Evolutionary conservation across 139 green algal species (phyloP).

Genomic region (Chlamydomonas sp.): DNA sequence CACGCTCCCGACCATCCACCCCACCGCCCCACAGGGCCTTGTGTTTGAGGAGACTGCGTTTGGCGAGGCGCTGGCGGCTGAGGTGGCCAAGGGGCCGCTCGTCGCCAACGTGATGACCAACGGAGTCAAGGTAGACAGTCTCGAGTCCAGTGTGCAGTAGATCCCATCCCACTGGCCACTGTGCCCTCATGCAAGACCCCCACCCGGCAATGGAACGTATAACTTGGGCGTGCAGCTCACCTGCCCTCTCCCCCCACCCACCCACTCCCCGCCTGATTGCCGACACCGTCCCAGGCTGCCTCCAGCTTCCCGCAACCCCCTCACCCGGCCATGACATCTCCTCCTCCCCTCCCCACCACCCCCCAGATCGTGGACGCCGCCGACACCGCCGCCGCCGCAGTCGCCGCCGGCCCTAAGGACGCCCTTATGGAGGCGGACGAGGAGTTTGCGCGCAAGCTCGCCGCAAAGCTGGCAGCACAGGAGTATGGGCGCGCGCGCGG

Average conservation of each 20-base stretch:
- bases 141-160: too few relatives aligned
- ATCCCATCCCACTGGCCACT: too few relatives aligned
- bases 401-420: not conserved
- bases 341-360: not conserved
- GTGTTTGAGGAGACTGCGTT: constrained; percentile 24
- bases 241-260: too few relatives aligned
- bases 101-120: constrained; percentile 13
- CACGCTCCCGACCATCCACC: too few relatives aligned
- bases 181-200: too few relatives aligned
- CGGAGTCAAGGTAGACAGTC: too few relatives aligned
- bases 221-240: too few relatives aligned
- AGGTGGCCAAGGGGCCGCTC: constrained; percentile 34
- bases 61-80: constrained; percentile 24
- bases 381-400: constrained; percentile 1
- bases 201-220: too few relatives aligned
- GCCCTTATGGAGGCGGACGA: constrained; percentile 48
- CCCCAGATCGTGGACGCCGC: constrained; percentile 22
- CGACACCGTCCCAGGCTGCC: too few relatives aligned
- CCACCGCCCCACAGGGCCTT: not conserved
- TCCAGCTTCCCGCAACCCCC: too few relatives aligned
- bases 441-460: constrained; percentile 62
- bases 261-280: too few relatives aligned
- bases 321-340: not conserved
- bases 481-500: constrained; percentile 14
- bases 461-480: constrained; percentile 65